Base-by-base conservation (phyloP, 129 eudicot genomes). In the Flaveria ramosissima region DNA sequence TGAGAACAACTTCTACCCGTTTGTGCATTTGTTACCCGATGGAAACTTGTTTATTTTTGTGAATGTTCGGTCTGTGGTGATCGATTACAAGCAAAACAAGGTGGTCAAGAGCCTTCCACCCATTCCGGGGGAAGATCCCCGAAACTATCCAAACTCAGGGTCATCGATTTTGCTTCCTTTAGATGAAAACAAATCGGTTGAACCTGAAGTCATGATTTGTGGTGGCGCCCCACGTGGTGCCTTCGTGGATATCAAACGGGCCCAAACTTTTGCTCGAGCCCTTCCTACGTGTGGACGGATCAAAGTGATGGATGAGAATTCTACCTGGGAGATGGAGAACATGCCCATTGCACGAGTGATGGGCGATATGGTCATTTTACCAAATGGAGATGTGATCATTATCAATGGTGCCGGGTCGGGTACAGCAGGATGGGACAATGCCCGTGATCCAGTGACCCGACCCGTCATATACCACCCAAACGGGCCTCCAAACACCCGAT, bases 341-440 rank as follows among this genome's bases (percentile, higher is more conserved):
- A 92, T 92, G 96, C 92, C 93, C 8, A 79, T 84, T 24, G 89
- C 86, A 20, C 83, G 98, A 9, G 92, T 90, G 20, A 92, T 89
- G 98, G 85, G 96, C 3, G 98, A 92, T 72, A 92, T 89, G 98
- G 26, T 92, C 26, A 67, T 92, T n/a, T 86, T 90, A 24, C 94
- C 96, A 0, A 76, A 72, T 13, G 96, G 92, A 8, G 78, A 90
- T 6, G 81, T 92, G 26, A 51, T 92, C 8, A 82, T 92, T 1
- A 83, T 89, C 41, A 92, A 92, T 17, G 97, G 97, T 13, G 97
- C 96, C 20, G 86, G 80, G 42, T 74, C 81, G 0, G 97, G 96
- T 1, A 75, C 86, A 6, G 96, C 96, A 2, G 97, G 97, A 5
- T 88, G 96, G 96, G 89, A 83, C 67, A 78, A 73, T 27, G 96